Conservation (phyloP, 176 grass and related monocot genomes). For the Eleusine indica region DNA sequence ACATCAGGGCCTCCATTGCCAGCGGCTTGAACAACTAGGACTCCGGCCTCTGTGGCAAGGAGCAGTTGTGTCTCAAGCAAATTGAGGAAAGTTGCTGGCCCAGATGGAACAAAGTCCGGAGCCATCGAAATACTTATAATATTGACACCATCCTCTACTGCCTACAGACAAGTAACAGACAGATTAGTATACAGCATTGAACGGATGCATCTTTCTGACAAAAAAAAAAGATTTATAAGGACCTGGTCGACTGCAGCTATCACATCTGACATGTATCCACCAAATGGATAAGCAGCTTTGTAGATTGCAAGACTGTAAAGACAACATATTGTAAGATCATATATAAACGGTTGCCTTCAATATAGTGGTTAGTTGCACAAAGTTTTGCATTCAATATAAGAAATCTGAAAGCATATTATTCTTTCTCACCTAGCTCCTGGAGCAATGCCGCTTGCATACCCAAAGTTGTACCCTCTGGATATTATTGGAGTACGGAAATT, state of each 20-base stretch:
- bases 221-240: not conserved
- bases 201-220: conserved; percentile 23
- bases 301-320: conserved; percentile 77
- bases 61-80: conserved; percentile 88
- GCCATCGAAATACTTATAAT: conserved; percentile 83
- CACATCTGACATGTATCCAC: conserved; percentile 93
- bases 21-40: conserved; percentile 84
- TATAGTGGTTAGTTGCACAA: not conserved
- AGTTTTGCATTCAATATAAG: not conserved
- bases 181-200: conserved; percentile 27
- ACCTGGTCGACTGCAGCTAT: conserved; percentile 93
- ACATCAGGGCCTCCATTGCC: conserved; percentile 75
- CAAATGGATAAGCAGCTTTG: conserved; percentile 91
- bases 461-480: conserved; percentile 76
- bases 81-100: conserved; percentile 78
- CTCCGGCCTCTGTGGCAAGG: conserved; percentile 85
- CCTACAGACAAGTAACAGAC: conserved; percentile 53
- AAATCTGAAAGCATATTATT: conserved; percentile 37
- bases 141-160: conserved; percentile 89
- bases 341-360: not conserved
- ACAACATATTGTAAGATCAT: conserved; percentile 28
- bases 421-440: conserved; percentile 79
- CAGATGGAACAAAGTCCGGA: conserved; percentile 59
- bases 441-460: conserved; percentile 83
- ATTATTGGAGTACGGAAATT: conserved; percentile 64